phyloP scores from a whole-genome alignment of 208 protist species.

The Leishmania amazonensis region DNA sequence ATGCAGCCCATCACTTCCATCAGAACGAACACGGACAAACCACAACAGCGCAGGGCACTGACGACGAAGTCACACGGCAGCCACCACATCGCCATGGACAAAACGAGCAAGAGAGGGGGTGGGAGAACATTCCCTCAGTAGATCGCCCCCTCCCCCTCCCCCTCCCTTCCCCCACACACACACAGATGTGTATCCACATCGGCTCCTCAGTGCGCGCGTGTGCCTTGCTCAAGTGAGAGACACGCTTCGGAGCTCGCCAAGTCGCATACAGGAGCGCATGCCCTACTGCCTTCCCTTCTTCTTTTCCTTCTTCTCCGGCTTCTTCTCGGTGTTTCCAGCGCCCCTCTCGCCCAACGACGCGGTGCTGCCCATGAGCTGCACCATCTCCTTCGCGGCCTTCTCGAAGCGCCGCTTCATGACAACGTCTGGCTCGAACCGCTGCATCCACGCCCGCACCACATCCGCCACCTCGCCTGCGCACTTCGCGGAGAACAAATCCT shows the following conservation, averaged over 20 bases:
- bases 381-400: slow-evolving; percentile 82
- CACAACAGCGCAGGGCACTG: neutral
- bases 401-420: slow-evolving; percentile 73
- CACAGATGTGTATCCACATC: neutral
- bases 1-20: neutral
- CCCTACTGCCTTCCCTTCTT: slow-evolving; percentile 39
- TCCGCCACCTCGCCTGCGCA: slow-evolving; percentile 64
- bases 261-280: neutral
- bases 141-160: neutral
- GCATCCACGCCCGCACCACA: slow-evolving; percentile 69
- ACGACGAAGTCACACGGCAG: neutral
- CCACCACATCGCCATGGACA: neutral
- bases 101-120: neutral
- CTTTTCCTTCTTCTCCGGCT: slow-evolving; percentile 83
- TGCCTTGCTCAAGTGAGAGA: neutral
- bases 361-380: slow-evolving; percentile 52
- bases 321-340: slow-evolving; percentile 37
- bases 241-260: neutral
- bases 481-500: slow-evolving; percentile 50
- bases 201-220: neutral
- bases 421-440: slow-evolving; percentile 81
- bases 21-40: neutral
- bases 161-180: too few relatives aligned
- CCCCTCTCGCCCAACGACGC: slow-evolving; percentile 11
- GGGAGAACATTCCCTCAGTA: neutral